Percentiles rank a stretch among this genome's conserved stretches.
These are phyloP conservation scores for Ophiostoma angusticollis DNA, from an alignment of 2,329 filamentous ascomycete species.

Conservation along the genomic window DNA sequence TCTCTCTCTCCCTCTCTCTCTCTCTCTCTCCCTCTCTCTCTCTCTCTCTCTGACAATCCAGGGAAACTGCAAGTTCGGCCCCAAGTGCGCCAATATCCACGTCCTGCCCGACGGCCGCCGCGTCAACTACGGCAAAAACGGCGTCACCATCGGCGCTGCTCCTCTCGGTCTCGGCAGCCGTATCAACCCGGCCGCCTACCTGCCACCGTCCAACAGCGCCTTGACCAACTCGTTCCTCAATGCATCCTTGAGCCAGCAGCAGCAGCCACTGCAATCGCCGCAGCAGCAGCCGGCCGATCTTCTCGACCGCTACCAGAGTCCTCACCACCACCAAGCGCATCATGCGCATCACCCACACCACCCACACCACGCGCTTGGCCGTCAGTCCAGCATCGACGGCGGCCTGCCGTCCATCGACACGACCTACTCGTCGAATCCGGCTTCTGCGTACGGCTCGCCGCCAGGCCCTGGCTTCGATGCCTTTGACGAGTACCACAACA, in stretches of 20 bases:
- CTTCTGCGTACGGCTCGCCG: constrained; percentile 67
- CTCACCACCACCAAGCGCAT: constrained; percentile 23
- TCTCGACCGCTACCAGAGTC: no score
- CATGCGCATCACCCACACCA: neutral
- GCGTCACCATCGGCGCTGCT: constrained; percentile 47
- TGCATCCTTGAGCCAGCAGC: constrained; percentile 36
- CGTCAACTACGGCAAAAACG: constrained; percentile 66
- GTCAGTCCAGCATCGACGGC: constrained; percentile 41
- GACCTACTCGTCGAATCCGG: constrained; percentile 39
- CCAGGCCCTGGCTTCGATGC: constrained; percentile 34
- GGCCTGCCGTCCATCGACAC: constrained; percentile 46
- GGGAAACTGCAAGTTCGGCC: constrained; percentile 98
- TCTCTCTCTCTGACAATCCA: no score
- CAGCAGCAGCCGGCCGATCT: no score
- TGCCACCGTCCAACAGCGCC: constrained; percentile 53
- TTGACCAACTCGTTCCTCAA: constrained; percentile 58
- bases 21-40: neutral
- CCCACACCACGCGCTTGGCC: constrained; percentile 28
- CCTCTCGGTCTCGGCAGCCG: constrained; percentile 52
- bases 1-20: neutral
- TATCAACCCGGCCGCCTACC: constrained; percentile 51
- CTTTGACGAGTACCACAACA: constrained; percentile 41
- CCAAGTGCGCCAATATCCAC: constrained; percentile 94
- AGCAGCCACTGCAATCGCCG: constrained; percentile 11
- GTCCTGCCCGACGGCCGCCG: constrained; percentile 86